These are phyloP conservation scores for Metschnikowia matae DNA, from an alignment of 805 yeast genomes.

Conservation along the genomic window DNA sequence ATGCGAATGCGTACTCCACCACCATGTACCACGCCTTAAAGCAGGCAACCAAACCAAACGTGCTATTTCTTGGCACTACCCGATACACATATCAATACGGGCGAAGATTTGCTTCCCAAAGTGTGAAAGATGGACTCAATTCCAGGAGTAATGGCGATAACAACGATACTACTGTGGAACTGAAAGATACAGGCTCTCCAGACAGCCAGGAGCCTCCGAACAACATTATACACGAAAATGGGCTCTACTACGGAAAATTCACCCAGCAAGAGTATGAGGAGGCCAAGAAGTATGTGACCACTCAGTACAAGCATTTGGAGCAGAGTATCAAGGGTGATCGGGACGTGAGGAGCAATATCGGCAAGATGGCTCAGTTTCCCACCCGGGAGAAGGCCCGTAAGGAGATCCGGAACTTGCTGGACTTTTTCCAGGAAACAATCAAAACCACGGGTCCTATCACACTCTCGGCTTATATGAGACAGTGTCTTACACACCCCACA, in stretches of 20 bases:
- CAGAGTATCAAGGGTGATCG: conserved; percentile 34
- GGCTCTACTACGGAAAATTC: conserved; percentile 32
- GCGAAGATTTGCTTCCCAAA: neutral
- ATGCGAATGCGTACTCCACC: neutral
- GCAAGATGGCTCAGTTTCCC: conserved; percentile 37
- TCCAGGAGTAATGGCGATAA: neutral
- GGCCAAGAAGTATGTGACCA: conserved; percentile 31
- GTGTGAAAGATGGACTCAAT: neutral
- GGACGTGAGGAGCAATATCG: conserved; percentile 34
- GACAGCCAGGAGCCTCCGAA: neutral
- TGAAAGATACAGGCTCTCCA: neutral
- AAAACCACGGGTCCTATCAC: conserved; percentile 75
- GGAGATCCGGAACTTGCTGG: conserved; percentile 24
- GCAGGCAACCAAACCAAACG: neutral
- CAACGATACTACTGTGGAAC: neutral
- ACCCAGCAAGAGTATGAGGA: conserved; percentile 37
- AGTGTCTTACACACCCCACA: conserved; percentile 73
- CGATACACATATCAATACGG: neutral
- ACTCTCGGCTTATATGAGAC: conserved; percentile 70
- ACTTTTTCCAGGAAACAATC: conserved; percentile 45
- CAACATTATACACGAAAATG: conserved; percentile 23
- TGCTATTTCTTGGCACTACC: neutral
- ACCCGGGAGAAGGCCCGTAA: conserved; percentile 9
- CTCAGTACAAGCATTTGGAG: conserved; percentile 31
- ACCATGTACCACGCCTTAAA: neutral